A percentile compares a stretch with the other conserved stretches of the same genome.
These are phyloP conservation scores for Sonneratia alba DNA, from an alignment of 345 rosid species.

Conservation along the genomic window DNA sequence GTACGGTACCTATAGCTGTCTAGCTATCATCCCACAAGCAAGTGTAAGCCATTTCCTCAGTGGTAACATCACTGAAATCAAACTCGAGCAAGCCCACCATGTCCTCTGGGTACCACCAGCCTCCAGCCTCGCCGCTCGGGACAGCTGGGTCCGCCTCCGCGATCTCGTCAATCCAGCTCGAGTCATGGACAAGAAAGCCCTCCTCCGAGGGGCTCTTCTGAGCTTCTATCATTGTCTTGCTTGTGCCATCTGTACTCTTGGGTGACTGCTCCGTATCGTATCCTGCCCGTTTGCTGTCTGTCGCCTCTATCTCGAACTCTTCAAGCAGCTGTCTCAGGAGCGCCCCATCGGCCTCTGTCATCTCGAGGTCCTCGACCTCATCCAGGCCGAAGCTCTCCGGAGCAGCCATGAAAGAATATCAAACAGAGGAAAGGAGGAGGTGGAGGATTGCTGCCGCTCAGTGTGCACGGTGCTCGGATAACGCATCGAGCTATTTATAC, in stretches of 20 bases:
- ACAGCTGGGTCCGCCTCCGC: background rate
- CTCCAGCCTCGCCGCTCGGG: conserved; percentile 3
- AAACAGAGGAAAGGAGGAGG: too few relatives aligned
- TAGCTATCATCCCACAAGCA: conserved; percentile 16
- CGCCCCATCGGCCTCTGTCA: conserved; percentile 9
- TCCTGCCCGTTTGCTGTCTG: background rate
- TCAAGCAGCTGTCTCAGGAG: conserved; percentile 16
- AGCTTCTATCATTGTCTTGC: background rate
- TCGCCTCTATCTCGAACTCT: conserved; percentile 10
- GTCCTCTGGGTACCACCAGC: conserved; percentile 14
- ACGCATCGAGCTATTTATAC: too few relatives aligned
- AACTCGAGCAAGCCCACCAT: conserved; percentile 11
- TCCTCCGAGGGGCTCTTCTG: background rate
- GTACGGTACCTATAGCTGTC: background rate
- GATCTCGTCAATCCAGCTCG: conserved; percentile 11
- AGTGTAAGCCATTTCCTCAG: conserved; percentile 14
- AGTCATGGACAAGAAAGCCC: background rate
- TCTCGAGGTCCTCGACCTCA: conserved; percentile 12
- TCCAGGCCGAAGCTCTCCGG: background rate
- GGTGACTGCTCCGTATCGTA: background rate
- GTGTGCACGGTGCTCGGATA: too few relatives aligned
- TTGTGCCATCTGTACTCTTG: background rate
- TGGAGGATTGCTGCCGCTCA: too few relatives aligned
- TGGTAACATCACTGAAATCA: conserved; percentile 1
- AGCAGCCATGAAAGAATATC: conserved; percentile 5